These are phyloP conservation scores for Ceratobasidium sp. DNA, from an alignment of 1,284 basidiomycete species.

Conservation along the genomic window DNA sequence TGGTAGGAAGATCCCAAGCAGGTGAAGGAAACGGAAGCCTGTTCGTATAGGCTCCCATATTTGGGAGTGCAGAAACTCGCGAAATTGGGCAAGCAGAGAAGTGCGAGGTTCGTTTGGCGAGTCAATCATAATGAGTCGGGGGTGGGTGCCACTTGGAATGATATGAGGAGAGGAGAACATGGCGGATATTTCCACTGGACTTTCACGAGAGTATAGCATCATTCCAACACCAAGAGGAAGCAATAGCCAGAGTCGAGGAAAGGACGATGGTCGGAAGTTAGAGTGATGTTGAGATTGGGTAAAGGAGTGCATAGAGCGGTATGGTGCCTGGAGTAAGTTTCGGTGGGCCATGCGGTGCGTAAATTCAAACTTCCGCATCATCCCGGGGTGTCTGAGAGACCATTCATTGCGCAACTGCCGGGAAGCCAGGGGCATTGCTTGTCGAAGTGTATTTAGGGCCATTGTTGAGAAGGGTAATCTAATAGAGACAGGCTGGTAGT, in stretches of 20 bases:
- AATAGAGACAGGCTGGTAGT: neutral
- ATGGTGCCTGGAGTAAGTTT: slow-evolving; percentile 27
- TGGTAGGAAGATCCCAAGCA: slow-evolving; percentile 88
- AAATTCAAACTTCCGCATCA: slow-evolving; percentile 12
- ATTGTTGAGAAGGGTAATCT: slow-evolving; percentile 27
- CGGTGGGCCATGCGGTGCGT: slow-evolving; percentile 3
- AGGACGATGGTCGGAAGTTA: neutral
- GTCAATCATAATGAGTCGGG: slow-evolving; percentile 35
- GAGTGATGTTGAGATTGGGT: slow-evolving; percentile 10
- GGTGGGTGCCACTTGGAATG: slow-evolving; percentile 37
- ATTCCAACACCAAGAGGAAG: slow-evolving; percentile 33
- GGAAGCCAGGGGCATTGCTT: slow-evolving; percentile 2
- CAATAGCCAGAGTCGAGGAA: slow-evolving; percentile 38
- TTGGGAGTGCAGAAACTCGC: slow-evolving; percentile 64
- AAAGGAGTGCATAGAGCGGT: slow-evolving; percentile 28
- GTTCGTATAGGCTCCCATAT: slow-evolving; percentile 92
- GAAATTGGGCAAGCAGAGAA: slow-evolving; percentile 36
- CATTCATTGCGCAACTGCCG: neutral
- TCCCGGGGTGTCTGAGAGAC: neutral
- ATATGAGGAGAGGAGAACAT: slow-evolving; percentile 46
- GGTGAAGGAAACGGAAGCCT: slow-evolving; percentile 84
- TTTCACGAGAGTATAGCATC: slow-evolving; percentile 22
- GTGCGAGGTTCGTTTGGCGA: slow-evolving; percentile 37
- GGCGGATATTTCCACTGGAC: slow-evolving; percentile 33
- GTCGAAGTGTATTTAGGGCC: slow-evolving; percentile 32